Conservation (phyloP, 805 yeast genomes). For the Starmerella apicola region DNA sequence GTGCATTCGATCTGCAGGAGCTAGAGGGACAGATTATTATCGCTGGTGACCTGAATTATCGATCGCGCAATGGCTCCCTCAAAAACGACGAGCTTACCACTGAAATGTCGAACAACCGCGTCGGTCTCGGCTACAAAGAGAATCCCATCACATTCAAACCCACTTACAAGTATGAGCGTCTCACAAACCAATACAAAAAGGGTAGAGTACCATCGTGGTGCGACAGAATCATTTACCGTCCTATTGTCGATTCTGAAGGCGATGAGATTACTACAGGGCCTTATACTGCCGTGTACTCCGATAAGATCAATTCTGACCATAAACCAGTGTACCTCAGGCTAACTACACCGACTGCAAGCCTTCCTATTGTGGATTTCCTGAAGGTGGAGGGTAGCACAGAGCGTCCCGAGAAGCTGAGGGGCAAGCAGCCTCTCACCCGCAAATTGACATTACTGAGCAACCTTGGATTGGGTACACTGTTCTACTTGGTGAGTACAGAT, state of each 20-base stretch:
- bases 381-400: neutral
- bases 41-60: constrained; percentile 78
- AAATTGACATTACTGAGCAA: neutral
- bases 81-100: constrained; percentile 40
- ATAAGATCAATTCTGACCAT: constrained; percentile 48
- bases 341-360: neutral
- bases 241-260: neutral
- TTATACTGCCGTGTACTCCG: neutral
- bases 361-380: neutral
- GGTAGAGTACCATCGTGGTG: constrained; percentile 82
- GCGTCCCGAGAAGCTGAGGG: neutral
- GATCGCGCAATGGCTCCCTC: constrained; percentile 35
- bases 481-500: neutral
- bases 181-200: constrained; percentile 38
- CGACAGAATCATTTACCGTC: constrained; percentile 55
- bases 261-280: neutral
- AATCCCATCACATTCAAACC: constrained; percentile 57
- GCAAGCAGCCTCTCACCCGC: neutral
- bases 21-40: constrained; percentile 50
- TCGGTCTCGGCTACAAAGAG: constrained; percentile 57
- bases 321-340: constrained; percentile 44
- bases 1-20: constrained; percentile 48
- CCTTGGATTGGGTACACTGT: neutral
- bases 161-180: constrained; percentile 55
- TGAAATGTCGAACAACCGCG: constrained; percentile 33